These are phyloP conservation scores for Hanseniaspora occidentalis DNA, from an alignment of 805 yeast genomes.

Conservation along the genomic window DNA sequence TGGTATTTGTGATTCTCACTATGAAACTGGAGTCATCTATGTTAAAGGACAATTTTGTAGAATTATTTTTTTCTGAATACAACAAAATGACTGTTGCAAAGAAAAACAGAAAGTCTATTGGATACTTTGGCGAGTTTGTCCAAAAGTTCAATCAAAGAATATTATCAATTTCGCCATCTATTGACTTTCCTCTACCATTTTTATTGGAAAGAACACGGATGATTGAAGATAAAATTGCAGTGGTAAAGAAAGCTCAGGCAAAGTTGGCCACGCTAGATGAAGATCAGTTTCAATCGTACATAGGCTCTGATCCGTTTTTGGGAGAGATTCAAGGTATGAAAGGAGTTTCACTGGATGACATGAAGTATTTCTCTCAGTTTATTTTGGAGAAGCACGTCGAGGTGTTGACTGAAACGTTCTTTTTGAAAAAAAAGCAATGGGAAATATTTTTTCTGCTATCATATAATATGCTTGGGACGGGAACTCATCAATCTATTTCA, in stretches of 20 bases:
- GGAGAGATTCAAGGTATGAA: not conserved
- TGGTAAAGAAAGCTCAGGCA: slow-evolving; percentile 16
- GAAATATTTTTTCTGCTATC: slow-evolving; percentile 41
- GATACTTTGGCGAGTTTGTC: slow-evolving; percentile 28
- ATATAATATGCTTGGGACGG: slow-evolving; percentile 53
- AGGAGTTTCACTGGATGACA: slow-evolving; percentile 20
- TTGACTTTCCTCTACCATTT: slow-evolving; percentile 58
- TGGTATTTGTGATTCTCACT: slow-evolving; percentile 69
- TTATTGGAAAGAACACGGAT: slow-evolving; percentile 42
- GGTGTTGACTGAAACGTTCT: slow-evolving; percentile 21
- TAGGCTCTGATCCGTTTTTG: slow-evolving; percentile 2
- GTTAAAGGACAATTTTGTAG: slow-evolving; percentile 57
- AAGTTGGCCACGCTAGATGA: slow-evolving; percentile 18
- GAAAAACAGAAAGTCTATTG: slow-evolving; percentile 12
- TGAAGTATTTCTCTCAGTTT: slow-evolving; percentile 21
- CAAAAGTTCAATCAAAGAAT: slow-evolving; percentile 35
- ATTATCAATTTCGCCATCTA: slow-evolving; percentile 78
- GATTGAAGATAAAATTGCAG: slow-evolving; percentile 30
- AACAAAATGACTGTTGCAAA: slow-evolving; percentile 10
- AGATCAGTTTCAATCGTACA: slow-evolving; percentile 4
- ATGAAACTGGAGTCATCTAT: slow-evolving; percentile 67
- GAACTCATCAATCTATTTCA: slow-evolving; percentile 65
- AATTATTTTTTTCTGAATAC: slow-evolving; percentile 30
- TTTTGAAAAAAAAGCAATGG: slow-evolving; percentile 44
- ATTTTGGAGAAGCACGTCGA: slow-evolving; percentile 22